Conservation (phyloP, 345 rosid species). For the Melaleuca quinquenervia region DNA sequence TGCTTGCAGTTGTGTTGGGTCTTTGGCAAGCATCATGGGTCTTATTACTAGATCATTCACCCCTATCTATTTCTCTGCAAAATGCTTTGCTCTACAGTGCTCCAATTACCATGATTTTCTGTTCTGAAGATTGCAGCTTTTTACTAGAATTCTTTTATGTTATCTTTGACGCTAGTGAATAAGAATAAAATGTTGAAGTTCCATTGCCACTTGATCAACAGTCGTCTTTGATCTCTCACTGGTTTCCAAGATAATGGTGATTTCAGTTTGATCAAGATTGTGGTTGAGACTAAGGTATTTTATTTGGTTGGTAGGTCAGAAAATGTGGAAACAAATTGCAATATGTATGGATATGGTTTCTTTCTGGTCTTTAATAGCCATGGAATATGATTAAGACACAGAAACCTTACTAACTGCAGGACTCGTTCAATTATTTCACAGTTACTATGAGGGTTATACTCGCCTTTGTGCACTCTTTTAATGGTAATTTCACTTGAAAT, state of each 20-base stretch:
- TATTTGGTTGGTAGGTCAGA: not conserved
- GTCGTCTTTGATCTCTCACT: not conserved
- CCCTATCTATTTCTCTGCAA: too few species aligned
- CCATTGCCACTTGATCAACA: not conserved
- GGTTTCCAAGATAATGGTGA: not conserved
- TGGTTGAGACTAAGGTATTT: not conserved
- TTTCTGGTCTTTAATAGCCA: not conserved
- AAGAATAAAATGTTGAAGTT: too few species aligned
- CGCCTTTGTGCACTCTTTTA: not conserved
- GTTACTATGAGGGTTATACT: not conserved
- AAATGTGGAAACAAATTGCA: not conserved
- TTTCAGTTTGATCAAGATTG: not conserved
- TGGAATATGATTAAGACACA: not conserved
- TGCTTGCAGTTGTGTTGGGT: not conserved
- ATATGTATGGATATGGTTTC: not conserved
- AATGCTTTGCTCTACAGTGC: not conserved
- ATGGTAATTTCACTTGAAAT: too few species aligned
- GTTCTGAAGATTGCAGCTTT: not conserved
- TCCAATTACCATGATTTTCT: not conserved
- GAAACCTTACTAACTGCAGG: not conserved
- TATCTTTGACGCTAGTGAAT: not conserved
- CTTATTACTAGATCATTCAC: too few species aligned
- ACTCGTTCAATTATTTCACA: not conserved
- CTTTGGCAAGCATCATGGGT: not conserved
- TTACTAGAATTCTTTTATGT: not conserved